Conservation (phyloP, 305 asterid species). For the Fraxinus sp. region DNA sequence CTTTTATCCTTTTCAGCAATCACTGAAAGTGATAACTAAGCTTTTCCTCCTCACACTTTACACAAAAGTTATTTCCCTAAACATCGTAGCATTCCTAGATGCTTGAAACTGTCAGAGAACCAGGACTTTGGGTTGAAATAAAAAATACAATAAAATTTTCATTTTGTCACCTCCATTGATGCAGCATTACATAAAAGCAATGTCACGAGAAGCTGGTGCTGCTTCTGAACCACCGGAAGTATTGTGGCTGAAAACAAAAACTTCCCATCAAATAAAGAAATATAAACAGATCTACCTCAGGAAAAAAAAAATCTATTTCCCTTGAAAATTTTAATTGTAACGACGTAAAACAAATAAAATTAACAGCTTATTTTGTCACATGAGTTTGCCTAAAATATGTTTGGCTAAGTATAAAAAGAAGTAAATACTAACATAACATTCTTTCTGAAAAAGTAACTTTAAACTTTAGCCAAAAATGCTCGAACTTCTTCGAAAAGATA, state of each 20-base stretch:
- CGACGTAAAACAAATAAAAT: not conserved
- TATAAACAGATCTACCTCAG: not conserved
- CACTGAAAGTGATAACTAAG: not conserved
- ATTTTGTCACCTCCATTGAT: constrained; percentile 74
- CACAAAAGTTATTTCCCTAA: not conserved
- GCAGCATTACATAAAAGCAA: constrained; percentile 91
- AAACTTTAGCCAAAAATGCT: not conserved
- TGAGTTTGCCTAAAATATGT: not conserved
- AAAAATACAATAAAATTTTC: not conserved
- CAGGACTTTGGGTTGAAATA: not conserved
- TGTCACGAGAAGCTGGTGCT: constrained; percentile 93
- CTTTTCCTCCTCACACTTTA: not conserved
- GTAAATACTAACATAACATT: not conserved
- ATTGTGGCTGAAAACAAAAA: constrained; percentile 56
- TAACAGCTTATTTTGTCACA: not conserved
- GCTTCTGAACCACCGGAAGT: constrained; percentile 91
- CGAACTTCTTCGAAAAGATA: not conserved
- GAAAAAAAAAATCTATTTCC: not conserved
- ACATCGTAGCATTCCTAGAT: not conserved
- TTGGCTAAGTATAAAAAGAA: not conserved
- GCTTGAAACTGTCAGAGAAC: not conserved
- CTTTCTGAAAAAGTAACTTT: not conserved
- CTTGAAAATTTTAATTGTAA: not conserved
- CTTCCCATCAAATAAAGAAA: constrained; percentile 21
- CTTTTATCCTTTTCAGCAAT: not conserved